Evolutionary conservation across 805 yeast species (phyloP), one percentile per base, ranked within the genome.

Genomic region (Saturnispora sanitii): DNA sequence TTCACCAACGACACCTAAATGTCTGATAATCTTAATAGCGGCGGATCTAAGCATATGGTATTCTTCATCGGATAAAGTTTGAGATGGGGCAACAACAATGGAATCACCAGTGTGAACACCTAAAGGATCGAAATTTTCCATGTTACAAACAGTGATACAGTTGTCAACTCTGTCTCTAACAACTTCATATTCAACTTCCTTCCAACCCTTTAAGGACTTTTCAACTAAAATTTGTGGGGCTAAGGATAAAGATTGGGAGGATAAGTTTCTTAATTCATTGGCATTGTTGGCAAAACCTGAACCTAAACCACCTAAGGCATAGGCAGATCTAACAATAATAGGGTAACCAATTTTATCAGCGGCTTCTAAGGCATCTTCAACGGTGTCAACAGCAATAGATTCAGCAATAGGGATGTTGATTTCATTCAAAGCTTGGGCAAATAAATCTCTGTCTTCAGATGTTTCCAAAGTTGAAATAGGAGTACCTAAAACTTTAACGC

Each of bases 61-160:
- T 57, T 90, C 98, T 61, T 85, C 96, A 60, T 90, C 97, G 16
- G 95, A 82, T 49, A 90, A 69, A 33, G 98, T 90, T 70, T 90
- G 98, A 33, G 96, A 88, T 38, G 98, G 98, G 41, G 98, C 98
- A 57, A 90, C 95, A 43, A 90, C 98, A 57, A 90, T 92, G 41
- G 97, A 92, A 64, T 90, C 98, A 73, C 98, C 98, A 45, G 98
- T 90, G 61, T 90, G 98, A 56, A 90, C 88, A 61, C 98, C 98
- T 54, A 90, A 74, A 35, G 98, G 98, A 66, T 90, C 98, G 52
- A 90, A 90, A 67, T 90, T 90, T 68, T 90, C 98, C 98, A 90
- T 90, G 69, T 90, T 90, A 75, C 98, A 90, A 48, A 90, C 98
- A 37, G 98, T 90, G 55, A 90, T 86, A 79, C 98, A 90, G 76